These are phyloP conservation scores for Plasmodium falciparum DNA, from an alignment of 169 alveolate species.

Conservation along the genomic window DNA sequence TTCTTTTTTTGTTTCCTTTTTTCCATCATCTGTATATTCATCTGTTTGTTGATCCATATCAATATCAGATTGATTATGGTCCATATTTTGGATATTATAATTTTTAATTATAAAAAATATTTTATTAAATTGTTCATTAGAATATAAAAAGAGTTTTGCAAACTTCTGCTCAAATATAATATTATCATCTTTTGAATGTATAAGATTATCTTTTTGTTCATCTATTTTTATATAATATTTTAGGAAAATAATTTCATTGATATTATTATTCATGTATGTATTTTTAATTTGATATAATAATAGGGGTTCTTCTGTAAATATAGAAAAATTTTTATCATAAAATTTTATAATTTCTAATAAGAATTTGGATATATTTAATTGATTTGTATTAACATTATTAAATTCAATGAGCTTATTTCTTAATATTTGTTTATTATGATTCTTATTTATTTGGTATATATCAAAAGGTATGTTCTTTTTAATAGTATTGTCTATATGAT, in stretches of 20 bases:
- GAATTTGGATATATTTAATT: conserved; percentile 33
- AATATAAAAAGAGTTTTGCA: conserved; percentile 28
- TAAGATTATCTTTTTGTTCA: background rate
- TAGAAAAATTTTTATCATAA: conserved; percentile 17
- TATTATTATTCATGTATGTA: conserved; percentile 34
- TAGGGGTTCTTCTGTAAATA: conserved; percentile 46
- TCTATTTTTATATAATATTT: conserved; percentile 63
- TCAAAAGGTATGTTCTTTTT: no score
- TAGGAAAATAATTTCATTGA: conserved; percentile 50
- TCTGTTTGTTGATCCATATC: no score
- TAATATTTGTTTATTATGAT: background rate
- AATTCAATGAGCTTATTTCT: conserved; percentile 15
- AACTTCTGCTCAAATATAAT: conserved; percentile 19
- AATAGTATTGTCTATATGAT: no score
- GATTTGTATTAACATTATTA: conserved; percentile 8
- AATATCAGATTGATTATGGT: background rate
- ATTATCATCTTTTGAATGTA: background rate
- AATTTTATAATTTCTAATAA: conserved; percentile 52
- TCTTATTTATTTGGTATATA: no score
- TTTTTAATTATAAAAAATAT: conserved; percentile 27
- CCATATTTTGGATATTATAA: conserved; percentile 8
- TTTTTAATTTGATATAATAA: conserved; percentile 39
- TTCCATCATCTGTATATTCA: background rate
- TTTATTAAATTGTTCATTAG: conserved; percentile 45
- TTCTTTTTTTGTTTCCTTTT: conserved; percentile 4